Conservation (phyloP, 2,329 filamentous ascomycete genomes). For the Diaporthe sp. region DNA sequence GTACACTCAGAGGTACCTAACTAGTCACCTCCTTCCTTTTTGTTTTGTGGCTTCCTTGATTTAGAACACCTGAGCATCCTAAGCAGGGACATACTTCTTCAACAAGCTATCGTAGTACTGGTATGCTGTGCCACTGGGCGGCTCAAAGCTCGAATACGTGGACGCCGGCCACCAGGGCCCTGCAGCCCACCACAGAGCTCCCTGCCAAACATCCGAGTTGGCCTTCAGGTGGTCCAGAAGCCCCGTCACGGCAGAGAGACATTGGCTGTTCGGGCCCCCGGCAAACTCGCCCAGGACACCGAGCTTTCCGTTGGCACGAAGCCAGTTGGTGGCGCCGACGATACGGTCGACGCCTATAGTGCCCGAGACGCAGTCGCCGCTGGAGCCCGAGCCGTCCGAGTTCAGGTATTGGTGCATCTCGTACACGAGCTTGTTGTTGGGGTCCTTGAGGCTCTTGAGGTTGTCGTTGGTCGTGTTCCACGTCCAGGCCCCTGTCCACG, state of each 20-base stretch:
- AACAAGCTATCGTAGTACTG: conserved; percentile 46
- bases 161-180: conserved; percentile 70
- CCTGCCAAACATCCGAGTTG: conserved; percentile 70
- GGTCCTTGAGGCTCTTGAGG: conserved; percentile 61
- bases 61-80: not conserved
- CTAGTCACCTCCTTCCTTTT: too few species aligned
- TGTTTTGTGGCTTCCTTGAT: not conserved
- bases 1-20: not conserved
- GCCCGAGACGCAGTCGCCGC: conserved; percentile 59
- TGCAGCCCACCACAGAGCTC: conserved; percentile 69
- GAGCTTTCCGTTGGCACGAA: conserved; percentile 66
- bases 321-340: conserved; percentile 65
- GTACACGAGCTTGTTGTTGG: conserved; percentile 63
- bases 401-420: conserved; percentile 73
- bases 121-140: conserved; percentile 59
- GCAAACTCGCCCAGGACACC: conserved; percentile 69
- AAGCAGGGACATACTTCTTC: conserved; percentile 37
- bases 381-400: conserved; percentile 64
- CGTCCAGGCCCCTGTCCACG: conserved; percentile 47
- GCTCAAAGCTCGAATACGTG: conserved; percentile 58
- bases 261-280: conserved; percentile 63
- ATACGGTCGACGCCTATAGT: conserved; percentile 65
- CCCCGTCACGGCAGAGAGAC: conserved; percentile 63
- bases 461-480: conserved; percentile 53
- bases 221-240: conserved; percentile 64